phyloP scores from a whole-genome alignment of 805 yeast genomes.

The Saturnispora galanensis region DNA sequence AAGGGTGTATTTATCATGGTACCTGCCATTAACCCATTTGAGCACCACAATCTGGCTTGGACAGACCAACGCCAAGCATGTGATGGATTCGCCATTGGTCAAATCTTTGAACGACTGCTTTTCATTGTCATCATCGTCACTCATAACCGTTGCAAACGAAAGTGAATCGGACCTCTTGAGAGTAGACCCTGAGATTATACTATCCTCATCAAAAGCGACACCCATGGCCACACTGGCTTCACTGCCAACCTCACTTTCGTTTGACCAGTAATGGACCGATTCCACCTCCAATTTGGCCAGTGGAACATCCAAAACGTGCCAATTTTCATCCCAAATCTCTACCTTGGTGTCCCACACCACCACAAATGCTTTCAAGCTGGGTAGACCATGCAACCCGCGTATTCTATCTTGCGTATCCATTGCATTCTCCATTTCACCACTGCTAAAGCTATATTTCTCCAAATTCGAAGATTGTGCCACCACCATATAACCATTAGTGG shows the following conservation, averaged over 20 bases:
- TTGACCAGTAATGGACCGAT: neutral
- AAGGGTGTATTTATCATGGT: conserved; percentile 8
- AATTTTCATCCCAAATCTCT: conserved; percentile 7
- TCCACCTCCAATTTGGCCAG: too few relatives aligned
- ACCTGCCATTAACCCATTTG: conserved; percentile 9
- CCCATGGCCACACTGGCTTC: neutral
- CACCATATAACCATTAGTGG: too few relatives aligned
- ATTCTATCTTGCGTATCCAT: too few relatives aligned
- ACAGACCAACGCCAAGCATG: conserved; percentile 3
- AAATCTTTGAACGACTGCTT: neutral
- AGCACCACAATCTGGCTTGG: conserved; percentile 8
- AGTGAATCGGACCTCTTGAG: too few relatives aligned
- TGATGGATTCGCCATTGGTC: neutral
- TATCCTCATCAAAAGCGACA: conserved; percentile 18
- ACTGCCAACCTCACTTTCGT: neutral
- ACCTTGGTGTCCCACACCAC: conserved; percentile 5
- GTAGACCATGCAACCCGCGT: neutral
- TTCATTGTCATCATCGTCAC: neutral
- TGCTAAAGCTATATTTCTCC: too few relatives aligned
- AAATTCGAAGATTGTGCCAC: too few relatives aligned
- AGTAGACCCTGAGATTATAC: conserved; percentile 11
- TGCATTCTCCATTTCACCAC: too few relatives aligned
- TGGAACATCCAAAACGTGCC: too few relatives aligned
- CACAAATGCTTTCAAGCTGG: conserved; percentile 3
- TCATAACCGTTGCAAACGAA: conserved; percentile 23